phyloP scores from a whole-genome alignment of 2,329 filamentous ascomycete genomes.

The Lachnellula arida region DNA sequence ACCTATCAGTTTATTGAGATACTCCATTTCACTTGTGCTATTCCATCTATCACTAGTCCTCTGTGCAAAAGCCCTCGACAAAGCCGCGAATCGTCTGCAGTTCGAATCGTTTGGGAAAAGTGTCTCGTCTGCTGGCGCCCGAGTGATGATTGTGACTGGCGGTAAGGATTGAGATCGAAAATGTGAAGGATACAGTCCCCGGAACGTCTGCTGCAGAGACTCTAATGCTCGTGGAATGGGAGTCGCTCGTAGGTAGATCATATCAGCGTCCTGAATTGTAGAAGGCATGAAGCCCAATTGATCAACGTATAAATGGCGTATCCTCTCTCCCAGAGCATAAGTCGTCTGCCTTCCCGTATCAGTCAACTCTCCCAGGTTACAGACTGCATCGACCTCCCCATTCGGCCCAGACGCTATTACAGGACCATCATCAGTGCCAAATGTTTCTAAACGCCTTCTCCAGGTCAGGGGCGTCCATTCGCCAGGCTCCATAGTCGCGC shows the following conservation, averaged over 20 bases:
- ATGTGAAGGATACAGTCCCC: constrained; percentile 64
- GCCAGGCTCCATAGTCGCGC: constrained; percentile 50
- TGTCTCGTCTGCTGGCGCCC: constrained; percentile 66
- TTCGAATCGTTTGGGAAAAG: constrained; percentile 73
- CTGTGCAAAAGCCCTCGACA: constrained; percentile 67
- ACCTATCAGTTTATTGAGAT: constrained; percentile 70
- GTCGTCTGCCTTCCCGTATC: constrained; percentile 71
- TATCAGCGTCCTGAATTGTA: constrained; percentile 48
- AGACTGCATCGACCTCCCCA: constrained; percentile 73
- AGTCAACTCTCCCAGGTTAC: constrained; percentile 72
- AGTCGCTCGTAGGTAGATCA: constrained; percentile 69
- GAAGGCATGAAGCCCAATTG: constrained; percentile 67
- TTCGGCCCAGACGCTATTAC: constrained; percentile 62
- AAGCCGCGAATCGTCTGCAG: constrained; percentile 66
- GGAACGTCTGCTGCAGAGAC: constrained; percentile 70
- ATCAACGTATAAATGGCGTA: constrained; percentile 70
- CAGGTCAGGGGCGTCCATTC: constrained; percentile 41
- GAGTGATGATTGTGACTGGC: constrained; percentile 60
- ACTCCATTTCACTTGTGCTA: constrained; percentile 72
- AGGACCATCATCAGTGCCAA: constrained; percentile 66
- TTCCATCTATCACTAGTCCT: constrained; percentile 72
- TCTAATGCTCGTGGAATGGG: constrained; percentile 72
- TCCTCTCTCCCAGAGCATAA: constrained; percentile 59
- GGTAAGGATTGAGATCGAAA: constrained; percentile 49
- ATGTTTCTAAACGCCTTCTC: constrained; percentile 76